Evolutionary conservation across 768 basidiomycete species (phyloP).

Genomic region (Chalciporus sphaerocephalus): DNA sequence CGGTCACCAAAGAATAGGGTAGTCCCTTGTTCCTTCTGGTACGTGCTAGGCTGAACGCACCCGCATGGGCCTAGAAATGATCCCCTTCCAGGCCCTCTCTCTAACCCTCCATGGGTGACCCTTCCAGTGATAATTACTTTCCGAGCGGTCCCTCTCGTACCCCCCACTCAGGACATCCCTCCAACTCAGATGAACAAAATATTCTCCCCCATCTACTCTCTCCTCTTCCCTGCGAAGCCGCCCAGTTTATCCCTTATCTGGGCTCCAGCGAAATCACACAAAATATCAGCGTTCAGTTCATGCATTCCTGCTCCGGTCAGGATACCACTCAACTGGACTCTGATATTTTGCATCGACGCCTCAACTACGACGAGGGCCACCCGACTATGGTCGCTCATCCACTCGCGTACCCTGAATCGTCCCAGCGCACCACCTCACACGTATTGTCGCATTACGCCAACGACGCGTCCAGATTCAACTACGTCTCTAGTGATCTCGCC

Average conservation of each 20-base stretch:
- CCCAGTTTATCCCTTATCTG: constrained; percentile 14
- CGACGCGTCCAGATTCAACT: constrained; percentile 13
- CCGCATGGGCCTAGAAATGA: constrained; percentile 21
- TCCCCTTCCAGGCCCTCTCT: constrained; percentile 9
- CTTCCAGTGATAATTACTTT: constrained; percentile 15
- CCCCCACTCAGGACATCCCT: constrained; percentile 10
- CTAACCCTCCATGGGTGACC: constrained; percentile 19
- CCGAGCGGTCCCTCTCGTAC: constrained; percentile 9
- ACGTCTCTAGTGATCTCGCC: constrained; percentile 11
- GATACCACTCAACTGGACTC: constrained; percentile 23
- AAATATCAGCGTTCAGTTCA: constrained; percentile 32
- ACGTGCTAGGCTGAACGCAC: constrained; percentile 10
- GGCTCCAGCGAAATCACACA: constrained; percentile 11
- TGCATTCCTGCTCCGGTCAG: constrained; percentile 22
- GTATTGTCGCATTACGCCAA: constrained; percentile 12
- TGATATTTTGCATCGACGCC: constrained; percentile 22
- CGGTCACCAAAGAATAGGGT: constrained; percentile 24
- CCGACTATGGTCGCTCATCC: background rate
- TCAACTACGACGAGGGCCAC: constrained; percentile 6
- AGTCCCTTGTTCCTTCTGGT: constrained; percentile 17
- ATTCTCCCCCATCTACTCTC: constrained; percentile 17
- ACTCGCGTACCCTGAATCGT: constrained; percentile 27
- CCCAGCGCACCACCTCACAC: constrained; percentile 29
- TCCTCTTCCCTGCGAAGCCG: constrained; percentile 11
- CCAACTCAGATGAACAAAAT: constrained; percentile 14